Evolutionary conservation across 2,329 filamentous ascomycete species (phyloP), one percentile per base, ranked within the genome.

Genomic region (Aspergillus texensis): DNA sequence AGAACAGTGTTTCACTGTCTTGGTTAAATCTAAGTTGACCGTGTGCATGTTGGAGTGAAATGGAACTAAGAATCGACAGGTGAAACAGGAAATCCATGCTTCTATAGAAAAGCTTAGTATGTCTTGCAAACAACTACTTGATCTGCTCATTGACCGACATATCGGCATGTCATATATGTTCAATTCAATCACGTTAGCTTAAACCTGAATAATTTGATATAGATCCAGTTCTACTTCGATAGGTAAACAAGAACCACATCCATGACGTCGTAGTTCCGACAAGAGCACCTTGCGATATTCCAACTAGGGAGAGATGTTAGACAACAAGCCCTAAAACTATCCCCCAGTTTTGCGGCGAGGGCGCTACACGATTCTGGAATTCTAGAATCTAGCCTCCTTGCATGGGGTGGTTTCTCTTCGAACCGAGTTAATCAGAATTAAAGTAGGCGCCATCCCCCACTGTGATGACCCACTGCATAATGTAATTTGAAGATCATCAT

Each of bases 381-480:
- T 46, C 48, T 48, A 41, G 39, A 54, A 62, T 28, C 26, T 16
- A 48, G 19, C 58, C 41, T 55, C 60, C 67, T 68, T 68, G 67
- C 67, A 66, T 65, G 58, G 39, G 32, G 11, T 53, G 46, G 43
- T 60, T 46, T 46, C 39, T 57, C 19, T 52, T 58, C 46, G 61
- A 39, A 19, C 53, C 30, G 53, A 68, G 60, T 65, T 66, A 60
- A 69, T 63, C 58, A 58, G 60, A 61, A 70, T 67, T 69, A 69
- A 67, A 63, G 66, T 70, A 69, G 59, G 62, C 68, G 64, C 67
- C 66, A 69, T 69, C 67, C 63, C 66, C 58, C 64, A 62, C 65
- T 55, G 53, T 45, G 36, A 45, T 57, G 67, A 70, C 67, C 68
- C 68, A 69, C 67, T 21, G 52, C 26, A 46, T 14, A 34, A 61